Conservation (phyloP, 2,329 filamentous ascomycete species). For the Torrubiellomyces zombiae region DNA sequence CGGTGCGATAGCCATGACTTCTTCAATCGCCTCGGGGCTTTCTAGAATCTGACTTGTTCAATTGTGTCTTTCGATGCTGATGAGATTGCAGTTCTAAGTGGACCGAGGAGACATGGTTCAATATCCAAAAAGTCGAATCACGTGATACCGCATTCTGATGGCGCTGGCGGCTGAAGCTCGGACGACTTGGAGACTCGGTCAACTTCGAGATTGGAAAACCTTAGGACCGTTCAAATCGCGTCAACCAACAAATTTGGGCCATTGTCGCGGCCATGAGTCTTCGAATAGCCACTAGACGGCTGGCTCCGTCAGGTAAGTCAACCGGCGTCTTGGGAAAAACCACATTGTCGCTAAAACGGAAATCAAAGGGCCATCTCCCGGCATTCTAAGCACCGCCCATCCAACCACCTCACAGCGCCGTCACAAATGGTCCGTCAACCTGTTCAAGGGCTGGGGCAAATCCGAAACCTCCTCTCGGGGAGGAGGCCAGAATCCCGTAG, state of each 20-base stretch:
- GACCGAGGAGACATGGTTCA: too few relatives aligned
- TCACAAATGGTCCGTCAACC: conserved; percentile 24
- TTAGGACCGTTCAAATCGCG: too few relatives aligned
- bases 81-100: too few relatives aligned
- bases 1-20: conserved; percentile 37
- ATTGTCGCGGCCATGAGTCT: conserved; percentile 50
- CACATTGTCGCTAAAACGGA: too few relatives aligned
- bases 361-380: conserved; percentile 1
- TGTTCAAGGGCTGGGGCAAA: conserved; percentile 20
- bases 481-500: conserved; percentile 8
- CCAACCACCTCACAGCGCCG: conserved; percentile 16
- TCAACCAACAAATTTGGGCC: too few relatives aligned
- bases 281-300: conserved; percentile 43
- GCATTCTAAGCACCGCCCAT: neutral
- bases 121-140: conserved; percentile 13
- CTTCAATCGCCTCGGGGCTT: conserved; percentile 10
- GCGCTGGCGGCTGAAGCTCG: too few relatives aligned
- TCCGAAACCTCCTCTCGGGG: conserved; percentile 13
- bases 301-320: conserved; percentile 41
- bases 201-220: neutral
- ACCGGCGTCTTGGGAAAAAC: too few relatives aligned
- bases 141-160: too few relatives aligned
- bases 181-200: conserved; percentile 10
- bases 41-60: neutral
- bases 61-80: too few relatives aligned